A percentile compares a stretch with the other conserved stretches of the same genome.
phyloP scores from a whole-genome alignment of 495 filamentous ascomycete genomes.

The Penicillium tannophilum region DNA sequence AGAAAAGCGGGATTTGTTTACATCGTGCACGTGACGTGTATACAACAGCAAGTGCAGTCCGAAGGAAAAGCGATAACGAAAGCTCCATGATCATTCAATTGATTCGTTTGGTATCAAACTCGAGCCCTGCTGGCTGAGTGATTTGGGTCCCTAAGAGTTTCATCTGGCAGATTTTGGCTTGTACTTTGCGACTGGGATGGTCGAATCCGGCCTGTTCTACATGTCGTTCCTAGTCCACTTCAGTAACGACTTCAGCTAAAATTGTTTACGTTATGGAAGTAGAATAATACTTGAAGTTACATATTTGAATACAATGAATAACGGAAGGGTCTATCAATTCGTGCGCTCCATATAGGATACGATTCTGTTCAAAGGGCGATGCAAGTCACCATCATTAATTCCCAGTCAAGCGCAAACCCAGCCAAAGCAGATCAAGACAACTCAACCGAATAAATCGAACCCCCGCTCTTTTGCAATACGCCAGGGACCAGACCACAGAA shows the following conservation, averaged over 20 bases:
- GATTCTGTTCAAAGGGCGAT: conserved; percentile 28
- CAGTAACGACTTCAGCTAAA: too few relatives aligned
- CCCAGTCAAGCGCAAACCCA: conserved; percentile 38
- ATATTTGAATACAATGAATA: conserved; percentile 15
- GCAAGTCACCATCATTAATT: conserved; percentile 35
- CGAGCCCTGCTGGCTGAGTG: too few relatives aligned
- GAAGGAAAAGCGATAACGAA: too few relatives aligned
- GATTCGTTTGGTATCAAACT: too few relatives aligned
- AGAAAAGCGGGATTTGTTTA: conserved; percentile 16
- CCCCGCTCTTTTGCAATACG: conserved; percentile 44
- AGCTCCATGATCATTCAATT: too few relatives aligned
- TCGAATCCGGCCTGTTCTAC: too few relatives aligned
- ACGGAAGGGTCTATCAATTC: conserved; percentile 29
- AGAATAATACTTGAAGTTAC: neutral
- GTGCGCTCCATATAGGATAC: conserved; percentile 28
- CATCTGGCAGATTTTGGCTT: too few relatives aligned
- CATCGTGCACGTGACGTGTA: conserved; percentile 11
- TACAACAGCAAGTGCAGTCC: neutral
- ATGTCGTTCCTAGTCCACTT: too few relatives aligned
- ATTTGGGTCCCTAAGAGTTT: too few relatives aligned
- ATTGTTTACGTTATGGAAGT: too few relatives aligned
- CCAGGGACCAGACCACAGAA: conserved; percentile 41
- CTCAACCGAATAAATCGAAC: conserved; percentile 41
- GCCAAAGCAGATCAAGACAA: conserved; percentile 38
- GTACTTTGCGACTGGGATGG: too few relatives aligned